Evolutionary conservation across 257 asterid species (phyloP).

Genomic region (Fraxinus americana): DNA sequence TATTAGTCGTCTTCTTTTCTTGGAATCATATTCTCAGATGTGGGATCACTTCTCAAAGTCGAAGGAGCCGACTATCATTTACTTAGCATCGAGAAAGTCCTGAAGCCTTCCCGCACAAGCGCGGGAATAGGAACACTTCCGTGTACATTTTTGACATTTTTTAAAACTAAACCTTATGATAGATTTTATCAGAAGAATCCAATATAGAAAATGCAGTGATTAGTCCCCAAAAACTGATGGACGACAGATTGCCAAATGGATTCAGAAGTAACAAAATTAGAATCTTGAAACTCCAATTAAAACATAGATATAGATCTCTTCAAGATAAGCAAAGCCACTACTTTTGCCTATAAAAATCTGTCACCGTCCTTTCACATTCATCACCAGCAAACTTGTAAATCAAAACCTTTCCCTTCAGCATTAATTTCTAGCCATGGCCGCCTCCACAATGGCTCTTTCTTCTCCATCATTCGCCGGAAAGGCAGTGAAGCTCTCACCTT

Average conservation of each 20-base stretch:
- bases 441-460: slow-evolving; percentile 37
- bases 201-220: neutral
- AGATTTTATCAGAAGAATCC: neutral
- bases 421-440: slow-evolving; percentile 13
- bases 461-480: slow-evolving; percentile 34
- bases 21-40: too few relatives aligned
- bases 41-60: too few relatives aligned
- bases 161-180: neutral
- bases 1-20: too few relatives aligned
- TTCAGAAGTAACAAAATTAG: neutral
- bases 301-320: slow-evolving; percentile 21
- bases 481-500: slow-evolving; percentile 28
- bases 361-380: neutral
- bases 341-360: slow-evolving; percentile 1
- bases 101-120: too few relatives aligned
- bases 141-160: too few relatives aligned
- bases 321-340: slow-evolving; percentile 6
- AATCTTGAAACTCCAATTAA: slow-evolving; percentile 24
- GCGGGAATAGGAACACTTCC: neutral
- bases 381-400: neutral
- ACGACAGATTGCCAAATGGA: slow-evolving; percentile 20
- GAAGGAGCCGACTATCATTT: too few relatives aligned
- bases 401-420: neutral
- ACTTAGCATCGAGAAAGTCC: too few relatives aligned
- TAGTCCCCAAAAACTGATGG: slow-evolving; percentile 1